Evolutionary conservation across 768 basidiomycete species (phyloP).

Genomic region (Suillus tomentosus): DNA sequence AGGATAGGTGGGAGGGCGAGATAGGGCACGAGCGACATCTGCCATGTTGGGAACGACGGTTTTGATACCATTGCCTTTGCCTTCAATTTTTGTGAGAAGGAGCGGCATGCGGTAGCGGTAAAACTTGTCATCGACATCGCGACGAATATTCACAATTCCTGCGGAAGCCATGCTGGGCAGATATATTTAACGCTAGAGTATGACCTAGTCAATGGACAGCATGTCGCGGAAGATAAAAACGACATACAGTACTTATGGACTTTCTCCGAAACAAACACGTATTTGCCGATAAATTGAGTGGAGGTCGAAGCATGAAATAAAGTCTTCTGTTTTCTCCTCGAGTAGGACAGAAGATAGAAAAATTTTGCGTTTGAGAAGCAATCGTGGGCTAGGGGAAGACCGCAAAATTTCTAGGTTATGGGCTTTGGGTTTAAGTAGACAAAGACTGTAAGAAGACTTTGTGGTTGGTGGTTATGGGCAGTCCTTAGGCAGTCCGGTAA

Average conservation of each 20-base stretch:
- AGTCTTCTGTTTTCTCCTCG: slow-evolving; percentile 36
- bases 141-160: slow-evolving; percentile 89
- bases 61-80: slow-evolving; percentile 99
- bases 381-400: slow-evolving; percentile 27
- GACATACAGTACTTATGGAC: slow-evolving; percentile 54
- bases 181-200: slow-evolving; percentile 56
- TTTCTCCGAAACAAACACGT: slow-evolving; percentile 53
- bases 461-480: slow-evolving; percentile 9
- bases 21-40: slow-evolving; percentile 93
- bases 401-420: slow-evolving; percentile 5
- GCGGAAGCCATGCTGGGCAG: slow-evolving; percentile 79
- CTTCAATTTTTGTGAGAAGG: slow-evolving; percentile 94
- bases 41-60: slow-evolving; percentile 99
- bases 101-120: slow-evolving; percentile 98
- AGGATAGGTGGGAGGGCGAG: slow-evolving; percentile 92
- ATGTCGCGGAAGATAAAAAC: not conserved
- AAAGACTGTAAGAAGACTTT: slow-evolving; percentile 4
- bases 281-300: slow-evolving; percentile 70
- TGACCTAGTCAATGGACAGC: slow-evolving; percentile 3
- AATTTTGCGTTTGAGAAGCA: slow-evolving; percentile 24
- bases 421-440: slow-evolving; percentile 8
- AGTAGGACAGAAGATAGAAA: slow-evolving; percentile 34
- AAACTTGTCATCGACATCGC: slow-evolving; percentile 96
- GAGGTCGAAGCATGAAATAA: slow-evolving; percentile 89
- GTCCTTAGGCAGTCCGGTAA: not conserved